phyloP scores from a whole-genome alignment of 768 basidiomycete species.

The Rhodotorula sphaerocarpa region DNA sequence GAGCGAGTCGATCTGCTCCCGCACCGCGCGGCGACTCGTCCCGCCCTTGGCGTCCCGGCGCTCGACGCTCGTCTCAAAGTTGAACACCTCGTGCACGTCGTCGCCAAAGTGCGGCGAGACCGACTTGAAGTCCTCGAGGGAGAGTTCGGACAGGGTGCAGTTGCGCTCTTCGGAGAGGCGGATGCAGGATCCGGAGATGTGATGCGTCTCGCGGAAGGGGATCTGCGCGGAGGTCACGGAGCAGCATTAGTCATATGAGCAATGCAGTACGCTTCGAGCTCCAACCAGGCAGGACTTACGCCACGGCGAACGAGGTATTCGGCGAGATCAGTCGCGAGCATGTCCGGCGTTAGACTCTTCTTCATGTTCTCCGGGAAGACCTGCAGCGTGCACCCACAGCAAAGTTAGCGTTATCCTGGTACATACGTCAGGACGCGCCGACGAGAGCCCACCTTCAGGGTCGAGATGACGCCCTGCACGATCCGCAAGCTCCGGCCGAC shows the following conservation, averaged over 20 bases:
- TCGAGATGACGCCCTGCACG: conserved; percentile 86
- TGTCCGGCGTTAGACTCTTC: conserved; percentile 85
- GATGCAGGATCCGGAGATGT: conserved; percentile 92
- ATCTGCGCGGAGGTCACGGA: conserved; percentile 51
- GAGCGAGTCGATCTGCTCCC: conserved; percentile 72
- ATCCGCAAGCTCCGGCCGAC: conserved; percentile 80
- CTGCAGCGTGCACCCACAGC: conserved; percentile 46
- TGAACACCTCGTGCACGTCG: conserved; percentile 75
- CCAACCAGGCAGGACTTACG: too few relatives aligned
- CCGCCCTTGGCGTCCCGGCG: conserved; percentile 86
- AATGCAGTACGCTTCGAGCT: background rate
- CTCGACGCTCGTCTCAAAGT: conserved; percentile 94
- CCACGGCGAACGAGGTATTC: conserved; percentile 99
- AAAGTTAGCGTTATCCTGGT: conserved; percentile 1
- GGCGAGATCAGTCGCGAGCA: conserved; percentile 95
- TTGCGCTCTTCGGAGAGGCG: conserved; percentile 78
- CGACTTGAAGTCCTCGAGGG: conserved; percentile 66
- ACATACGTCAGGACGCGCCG: too few relatives aligned
- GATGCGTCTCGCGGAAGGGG: conserved; percentile 97
- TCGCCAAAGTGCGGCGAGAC: conserved; percentile 69
- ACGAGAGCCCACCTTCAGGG: conserved; percentile 58
- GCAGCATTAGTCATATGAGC: too few relatives aligned
- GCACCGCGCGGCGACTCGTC: conserved; percentile 71
- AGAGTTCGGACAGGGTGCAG: conserved; percentile 72
- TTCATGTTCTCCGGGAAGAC: conserved; percentile 85